A percentile compares a stretch with the other conserved stretches of the same genome.
These are phyloP conservation scores for Cutaneotrichosporon sp. DNA, from an alignment of 1,284 basidiomycete genomes.

Conservation along the genomic window DNA sequence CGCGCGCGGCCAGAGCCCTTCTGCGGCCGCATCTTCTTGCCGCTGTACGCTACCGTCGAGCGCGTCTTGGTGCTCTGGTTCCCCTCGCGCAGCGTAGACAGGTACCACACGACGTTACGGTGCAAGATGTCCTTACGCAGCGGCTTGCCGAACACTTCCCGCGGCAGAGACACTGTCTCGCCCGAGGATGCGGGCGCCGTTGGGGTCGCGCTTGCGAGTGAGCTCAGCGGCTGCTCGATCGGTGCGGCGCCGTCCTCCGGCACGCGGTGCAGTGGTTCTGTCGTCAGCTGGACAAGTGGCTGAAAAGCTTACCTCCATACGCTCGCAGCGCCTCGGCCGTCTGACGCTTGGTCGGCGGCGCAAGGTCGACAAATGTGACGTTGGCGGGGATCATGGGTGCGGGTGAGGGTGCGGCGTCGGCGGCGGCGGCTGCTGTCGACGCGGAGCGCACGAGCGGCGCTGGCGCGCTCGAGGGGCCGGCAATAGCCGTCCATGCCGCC, in stretches of 20 bases:
- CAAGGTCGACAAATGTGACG: conserved; percentile 28
- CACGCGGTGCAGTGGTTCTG: conserved; percentile 13
- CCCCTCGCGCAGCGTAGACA: conserved; percentile 72
- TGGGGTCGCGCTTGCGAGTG: conserved; percentile 34
- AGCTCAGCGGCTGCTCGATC: conserved; percentile 41
- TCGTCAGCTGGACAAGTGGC: neutral
- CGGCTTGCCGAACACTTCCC: conserved; percentile 68
- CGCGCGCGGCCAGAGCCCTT: conserved; percentile 89
- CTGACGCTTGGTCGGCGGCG: conserved; percentile 1
- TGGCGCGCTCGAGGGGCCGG: neutral
- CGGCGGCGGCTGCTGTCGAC: neutral
- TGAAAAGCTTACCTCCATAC: conserved; percentile 10
- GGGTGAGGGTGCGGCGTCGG: neutral
- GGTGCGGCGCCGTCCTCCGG: conserved; percentile 16
- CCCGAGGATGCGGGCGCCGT: conserved; percentile 21
- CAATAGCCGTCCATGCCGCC: neutral
- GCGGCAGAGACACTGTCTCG: conserved; percentile 36
- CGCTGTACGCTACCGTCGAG: conserved; percentile 80
- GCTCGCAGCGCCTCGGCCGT: conserved; percentile 8
- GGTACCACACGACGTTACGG: conserved; percentile 82
- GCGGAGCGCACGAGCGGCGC: neutral
- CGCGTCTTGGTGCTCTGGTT: conserved; percentile 70
- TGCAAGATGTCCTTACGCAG: conserved; percentile 90
- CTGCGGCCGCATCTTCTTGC: conserved; percentile 80
- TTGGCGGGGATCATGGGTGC: conserved; percentile 20